phyloP scores from a whole-genome alignment of 2,329 filamentous ascomycete species.

The Dactylonectria estremocensis region DNA sequence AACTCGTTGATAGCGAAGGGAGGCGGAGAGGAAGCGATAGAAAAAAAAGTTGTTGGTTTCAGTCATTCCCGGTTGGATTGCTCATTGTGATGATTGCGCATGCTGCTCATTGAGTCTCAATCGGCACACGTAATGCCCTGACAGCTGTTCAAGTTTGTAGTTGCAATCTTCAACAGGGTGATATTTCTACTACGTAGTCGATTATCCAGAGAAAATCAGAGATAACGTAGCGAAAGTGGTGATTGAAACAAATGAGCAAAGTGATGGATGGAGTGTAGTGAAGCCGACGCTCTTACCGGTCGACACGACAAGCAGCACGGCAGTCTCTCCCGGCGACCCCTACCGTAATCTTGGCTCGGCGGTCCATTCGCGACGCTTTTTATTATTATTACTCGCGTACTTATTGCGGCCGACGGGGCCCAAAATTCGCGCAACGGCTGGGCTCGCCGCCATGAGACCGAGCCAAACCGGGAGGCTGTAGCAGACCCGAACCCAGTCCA shows the following conservation, averaged over 20 bases:
- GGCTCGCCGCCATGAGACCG: conserved; percentile 21
- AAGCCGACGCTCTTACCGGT: neutral
- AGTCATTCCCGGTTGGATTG: neutral
- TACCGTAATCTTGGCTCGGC: conserved; percentile 26
- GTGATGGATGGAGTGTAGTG: neutral
- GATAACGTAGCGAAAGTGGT: neutral
- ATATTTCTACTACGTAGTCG: neutral
- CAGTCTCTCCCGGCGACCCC: conserved; percentile 15
- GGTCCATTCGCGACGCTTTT: conserved; percentile 14
- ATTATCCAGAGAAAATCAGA: neutral
- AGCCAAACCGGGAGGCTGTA: conserved; percentile 9
- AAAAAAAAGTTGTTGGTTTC: neutral
- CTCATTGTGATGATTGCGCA: neutral
- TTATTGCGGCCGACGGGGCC: conserved; percentile 18
- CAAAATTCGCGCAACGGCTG: conserved; percentile 32
- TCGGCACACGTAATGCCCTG: neutral
- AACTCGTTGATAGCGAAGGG: conserved; percentile 19
- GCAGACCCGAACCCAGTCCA: conserved; percentile 11
- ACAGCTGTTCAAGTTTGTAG: neutral
- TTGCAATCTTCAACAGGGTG: neutral
- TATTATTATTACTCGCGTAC: conserved; percentile 21
- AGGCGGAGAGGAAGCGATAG: conserved; percentile 6
- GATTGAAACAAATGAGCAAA: neutral
- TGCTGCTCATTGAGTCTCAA: neutral
- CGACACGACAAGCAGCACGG: conserved; percentile 6